Evolutionary conservation across 179 eudicot genomes (phyloP), one percentile per base, ranked within the genome.

Genomic region (Gypsophila paniculata): DNA sequence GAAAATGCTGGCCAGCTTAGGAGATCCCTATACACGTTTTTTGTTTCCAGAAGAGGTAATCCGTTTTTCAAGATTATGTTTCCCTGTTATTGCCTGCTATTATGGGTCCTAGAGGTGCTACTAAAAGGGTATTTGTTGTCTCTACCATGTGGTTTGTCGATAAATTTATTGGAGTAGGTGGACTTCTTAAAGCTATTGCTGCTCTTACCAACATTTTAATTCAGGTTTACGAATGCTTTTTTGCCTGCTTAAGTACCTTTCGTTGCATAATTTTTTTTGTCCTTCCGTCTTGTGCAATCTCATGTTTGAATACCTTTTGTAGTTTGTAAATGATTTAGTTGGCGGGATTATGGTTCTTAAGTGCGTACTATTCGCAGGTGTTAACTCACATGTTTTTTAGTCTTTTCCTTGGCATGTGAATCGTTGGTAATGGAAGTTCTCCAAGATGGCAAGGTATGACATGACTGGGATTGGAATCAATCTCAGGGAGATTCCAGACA

Each of bases 391-490:
- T 61, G 25, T 70, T 72, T 71, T 78, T 51, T 74, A 74, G 74
- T 76, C 64, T 66, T 87, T 87, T 82, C 82, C 74, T 81, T 90
- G 90, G 83, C 88, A 80, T 87, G 82, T 89, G 81, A 79, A 76
- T 76, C 74, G 75, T 65, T 87, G 85, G 67, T 77, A 52, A 68
- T 79, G 72, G 72, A 86, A 93, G 98, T 89, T 93, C 85, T 91
- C 97, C 77, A 93, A 89, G 93, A 93, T 93, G 98, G 96, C 96
- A 39, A 86, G 91, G 79, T 93, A 93, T 81, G 98, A 93, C 79
- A 88, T 93, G 86, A 89, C 97, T 76, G 98, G 98, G 76, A 91
- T 93, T 71, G 98, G 98, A 70, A 77, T 93, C 67, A 93, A 93
- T 83, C 81, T 93, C 18, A 86, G 92, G 87, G 96, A 93, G 83